Evolutionary conservation across 371 early-diverging fungal species (phyloP), one percentile per base, ranked within the genome.

Genomic region (Rhizopus sp.): DNA sequence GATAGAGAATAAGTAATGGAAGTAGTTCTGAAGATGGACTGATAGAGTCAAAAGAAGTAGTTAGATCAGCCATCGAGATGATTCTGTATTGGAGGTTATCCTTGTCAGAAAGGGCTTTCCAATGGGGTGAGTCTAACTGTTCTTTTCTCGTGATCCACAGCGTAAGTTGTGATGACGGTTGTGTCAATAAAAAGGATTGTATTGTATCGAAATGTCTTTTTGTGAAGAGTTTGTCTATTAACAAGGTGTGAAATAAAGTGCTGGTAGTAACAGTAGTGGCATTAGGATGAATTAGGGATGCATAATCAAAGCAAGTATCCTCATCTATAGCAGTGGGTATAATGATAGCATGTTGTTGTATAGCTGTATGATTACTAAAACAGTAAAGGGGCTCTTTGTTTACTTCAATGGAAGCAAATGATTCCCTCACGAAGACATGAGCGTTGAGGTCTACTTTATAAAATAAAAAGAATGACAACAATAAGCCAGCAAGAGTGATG

Each of bases 111-210:
- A 9, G 55, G 44, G 7, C 42, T 29, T 37, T 38, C 23, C 33
- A 66, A 42, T 16, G n/a, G 23, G 0, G 42, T 13, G 45, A 53
- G 57, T 39, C 59, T 23, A 17, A 40, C 15, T n/a, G 32, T n/a
- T 60, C 57, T 16, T 60, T 33, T 12, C 40, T 42, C 12, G 35
- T 32, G n/a, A 62, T 61, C 77, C 77, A 77, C 5, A 77, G 52
- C n/a, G 64, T 59, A 4, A 77, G 57, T 10, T 59, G 10, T 41
- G 17, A 13, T 52, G 49, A 9, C 3, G 33, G 48, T 66, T 81
- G 81, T 0, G 81, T 81, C 0, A 73, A 76, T 7, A 65, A 46
- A 53, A 81, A 76, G 4, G 81, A 81, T 6, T 73, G 65, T 12
- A 78, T 4, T 0, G 66, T 57, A 5, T 69, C 72, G 3, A 71